phyloP scores from a whole-genome alignment of 805 yeast genomes.

The Kuraishia hungarica region DNA sequence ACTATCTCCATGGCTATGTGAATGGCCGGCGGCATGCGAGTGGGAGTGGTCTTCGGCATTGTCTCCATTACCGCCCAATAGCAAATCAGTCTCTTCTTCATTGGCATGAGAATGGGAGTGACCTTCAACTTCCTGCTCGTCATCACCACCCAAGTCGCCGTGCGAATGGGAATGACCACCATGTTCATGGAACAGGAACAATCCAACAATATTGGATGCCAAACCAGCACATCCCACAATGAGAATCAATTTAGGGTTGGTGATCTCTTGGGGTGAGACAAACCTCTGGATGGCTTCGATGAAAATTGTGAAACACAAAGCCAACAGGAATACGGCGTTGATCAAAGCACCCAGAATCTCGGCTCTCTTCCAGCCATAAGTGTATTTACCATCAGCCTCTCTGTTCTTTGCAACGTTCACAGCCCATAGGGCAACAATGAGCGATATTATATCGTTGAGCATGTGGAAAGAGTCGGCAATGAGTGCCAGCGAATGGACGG shows the following conservation, averaged over 20 bases:
- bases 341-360: conserved; percentile 92
- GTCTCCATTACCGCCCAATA: not conserved
- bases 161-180: conserved; percentile 50
- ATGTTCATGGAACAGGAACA: conserved; percentile 83
- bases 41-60: conserved; percentile 6
- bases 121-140: conserved; percentile 17
- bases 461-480: conserved; percentile 97
- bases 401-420: conserved; percentile 79
- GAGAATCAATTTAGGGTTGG: conserved; percentile 76
- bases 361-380: conserved; percentile 98
- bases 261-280: conserved; percentile 67
- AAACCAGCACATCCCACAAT: conserved; percentile 81
- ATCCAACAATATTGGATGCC: conserved; percentile 72
- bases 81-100: conserved; percentile 9
- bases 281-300: conserved; percentile 91
- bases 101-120: conserved; percentile 24
- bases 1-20: conserved; percentile 7
- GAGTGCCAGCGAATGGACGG: conserved; percentile 89
- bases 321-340: conserved; percentile 87
- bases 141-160: conserved; percentile 19
- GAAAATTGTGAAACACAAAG: conserved; percentile 84
- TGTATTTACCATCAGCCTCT: conserved; percentile 80
- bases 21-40: conserved; percentile 4
- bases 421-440: conserved; percentile 92
- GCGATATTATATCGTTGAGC: conserved; percentile 89